Conservation (phyloP, 768 basidiomycete species). For the Scleroderma citrinum region DNA sequence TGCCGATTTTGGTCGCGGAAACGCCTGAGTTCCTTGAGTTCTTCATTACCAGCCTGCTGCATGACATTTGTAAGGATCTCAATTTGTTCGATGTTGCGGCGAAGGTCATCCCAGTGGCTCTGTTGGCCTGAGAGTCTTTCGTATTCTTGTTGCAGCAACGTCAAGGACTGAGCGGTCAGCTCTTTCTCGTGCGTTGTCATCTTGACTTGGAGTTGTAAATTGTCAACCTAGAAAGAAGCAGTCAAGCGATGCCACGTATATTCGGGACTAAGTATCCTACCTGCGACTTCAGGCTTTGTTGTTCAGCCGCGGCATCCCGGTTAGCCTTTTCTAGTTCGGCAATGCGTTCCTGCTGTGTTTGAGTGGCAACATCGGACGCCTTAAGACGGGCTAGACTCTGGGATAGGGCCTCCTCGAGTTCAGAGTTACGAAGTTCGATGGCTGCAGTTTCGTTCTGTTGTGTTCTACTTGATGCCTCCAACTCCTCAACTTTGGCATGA, state of each 20-base stretch:
- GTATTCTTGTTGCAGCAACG: conserved; percentile 51
- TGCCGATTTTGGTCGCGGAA: conserved; percentile 52
- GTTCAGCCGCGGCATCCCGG: conserved; percentile 50
- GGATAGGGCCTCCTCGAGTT: conserved; percentile 69
- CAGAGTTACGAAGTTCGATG: conserved; percentile 45
- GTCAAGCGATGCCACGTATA: background rate
- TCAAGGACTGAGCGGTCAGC: conserved; percentile 42
- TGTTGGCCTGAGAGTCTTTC: conserved; percentile 58
- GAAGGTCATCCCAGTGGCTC: conserved; percentile 74
- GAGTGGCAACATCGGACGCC: conserved; percentile 61
- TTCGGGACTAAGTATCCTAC: conserved; percentile 33
- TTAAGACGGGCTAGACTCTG: conserved; percentile 68
- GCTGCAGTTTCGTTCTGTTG: conserved; percentile 43
- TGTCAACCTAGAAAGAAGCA: conserved; percentile 42
- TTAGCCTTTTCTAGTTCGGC: conserved; percentile 56
- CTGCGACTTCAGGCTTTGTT: conserved; percentile 51
- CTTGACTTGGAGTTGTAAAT: conserved; percentile 52
- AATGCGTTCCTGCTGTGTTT: conserved; percentile 56
- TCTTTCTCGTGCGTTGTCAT: conserved; percentile 63
- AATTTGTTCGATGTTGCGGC: conserved; percentile 65
- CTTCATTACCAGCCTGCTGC: conserved; percentile 61
- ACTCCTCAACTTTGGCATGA: conserved; percentile 48
- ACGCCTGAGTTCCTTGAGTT: conserved; percentile 63
- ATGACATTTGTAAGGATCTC: conserved; percentile 58
- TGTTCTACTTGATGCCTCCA: conserved; percentile 37